Conservation (phyloP, 768 basidiomycete genomes). For the Amyloporia xantha region DNA sequence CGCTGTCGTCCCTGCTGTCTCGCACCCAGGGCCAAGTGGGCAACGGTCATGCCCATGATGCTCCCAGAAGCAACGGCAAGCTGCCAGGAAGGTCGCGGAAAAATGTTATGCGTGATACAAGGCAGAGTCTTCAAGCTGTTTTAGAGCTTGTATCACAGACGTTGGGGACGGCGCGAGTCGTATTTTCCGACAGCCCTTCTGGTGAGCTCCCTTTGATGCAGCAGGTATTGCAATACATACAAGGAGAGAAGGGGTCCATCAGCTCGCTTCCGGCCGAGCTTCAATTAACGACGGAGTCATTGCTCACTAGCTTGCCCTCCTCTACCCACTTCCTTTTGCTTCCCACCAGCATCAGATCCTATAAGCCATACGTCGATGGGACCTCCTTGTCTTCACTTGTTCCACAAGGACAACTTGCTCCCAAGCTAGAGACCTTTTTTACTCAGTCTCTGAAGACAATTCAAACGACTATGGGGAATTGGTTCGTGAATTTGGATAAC, state of each 20-base stretch:
- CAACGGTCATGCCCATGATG: conserved; percentile 31
- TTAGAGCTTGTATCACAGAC: conserved; percentile 56
- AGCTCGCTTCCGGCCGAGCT: conserved; percentile 41
- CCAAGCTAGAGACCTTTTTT: conserved; percentile 62
- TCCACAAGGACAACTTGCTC: conserved; percentile 34
- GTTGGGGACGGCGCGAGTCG: conserved; percentile 43
- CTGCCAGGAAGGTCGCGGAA: conserved; percentile 22
- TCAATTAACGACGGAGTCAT: conserved; percentile 55
- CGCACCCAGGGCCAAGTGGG: conserved; percentile 10
- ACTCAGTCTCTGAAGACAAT: conserved; percentile 41
- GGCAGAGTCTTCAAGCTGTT: conserved; percentile 42
- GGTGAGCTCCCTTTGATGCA: conserved; percentile 42
- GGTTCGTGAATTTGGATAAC: conserved; percentile 53
- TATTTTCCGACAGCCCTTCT: conserved; percentile 41
- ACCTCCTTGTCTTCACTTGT: conserved; percentile 50
- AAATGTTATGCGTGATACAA: conserved; percentile 42
- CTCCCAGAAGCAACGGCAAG: conserved; percentile 6
- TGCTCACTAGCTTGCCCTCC: conserved; percentile 72
- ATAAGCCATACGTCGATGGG: conserved; percentile 82
- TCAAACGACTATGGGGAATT: conserved; percentile 38
- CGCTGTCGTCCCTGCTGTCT: conserved; percentile 38
- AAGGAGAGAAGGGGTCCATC: conserved; percentile 36
- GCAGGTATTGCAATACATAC: conserved; percentile 54
- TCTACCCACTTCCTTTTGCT: conserved; percentile 78
- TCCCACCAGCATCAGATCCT: conserved; percentile 61